Evolutionary conservation across 2,329 filamentous ascomycete genomes (phyloP).

Genomic region (Thyridium curvatum): DNA sequence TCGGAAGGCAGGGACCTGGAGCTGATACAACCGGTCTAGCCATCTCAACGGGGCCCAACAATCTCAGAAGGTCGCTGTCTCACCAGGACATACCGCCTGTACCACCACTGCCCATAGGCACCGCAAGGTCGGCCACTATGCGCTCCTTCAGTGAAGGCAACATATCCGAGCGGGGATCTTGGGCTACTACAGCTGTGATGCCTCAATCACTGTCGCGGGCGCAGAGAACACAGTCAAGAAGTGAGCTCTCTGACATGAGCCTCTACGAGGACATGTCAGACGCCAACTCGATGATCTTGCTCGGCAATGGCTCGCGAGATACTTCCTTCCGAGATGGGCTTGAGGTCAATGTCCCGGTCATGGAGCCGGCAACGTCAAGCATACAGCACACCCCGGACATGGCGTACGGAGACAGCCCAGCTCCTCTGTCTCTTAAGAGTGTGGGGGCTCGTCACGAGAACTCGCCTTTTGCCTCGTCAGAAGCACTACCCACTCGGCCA

Average conservation of each 20-base stretch:
- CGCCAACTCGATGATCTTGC: slow-evolving; percentile 8
- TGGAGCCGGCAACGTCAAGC: slow-evolving; percentile 9
- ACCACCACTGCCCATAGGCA: not conserved
- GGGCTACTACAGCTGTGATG: not conserved
- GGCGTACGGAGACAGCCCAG: slow-evolving; percentile 9
- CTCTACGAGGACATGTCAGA: slow-evolving; percentile 12
- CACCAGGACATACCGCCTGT: not conserved
- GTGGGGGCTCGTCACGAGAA: not conserved
- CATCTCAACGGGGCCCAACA: not conserved
- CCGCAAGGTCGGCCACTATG: not conserved
- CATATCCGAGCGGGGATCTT: not conserved
- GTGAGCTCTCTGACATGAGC: slow-evolving; percentile 15
- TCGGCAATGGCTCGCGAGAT: slow-evolving; percentile 11
- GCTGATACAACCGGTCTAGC: not conserved
- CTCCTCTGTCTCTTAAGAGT: not conserved
- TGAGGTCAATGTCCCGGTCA: slow-evolving; percentile 19
- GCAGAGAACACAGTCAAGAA: slow-evolving; percentile 7
- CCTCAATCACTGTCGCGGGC: not conserved
- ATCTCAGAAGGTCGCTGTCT: not conserved
- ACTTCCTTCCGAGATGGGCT: slow-evolving; percentile 18
- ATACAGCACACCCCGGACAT: slow-evolving; percentile 15
- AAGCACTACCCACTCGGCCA: not conserved
- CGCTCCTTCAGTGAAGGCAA: not conserved
- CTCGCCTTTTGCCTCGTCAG: slow-evolving; percentile 1
- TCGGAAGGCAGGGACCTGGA: not conserved